Conservation (phyloP, 1,139 yeast species). For the Fermentozyma sake region DNA sequence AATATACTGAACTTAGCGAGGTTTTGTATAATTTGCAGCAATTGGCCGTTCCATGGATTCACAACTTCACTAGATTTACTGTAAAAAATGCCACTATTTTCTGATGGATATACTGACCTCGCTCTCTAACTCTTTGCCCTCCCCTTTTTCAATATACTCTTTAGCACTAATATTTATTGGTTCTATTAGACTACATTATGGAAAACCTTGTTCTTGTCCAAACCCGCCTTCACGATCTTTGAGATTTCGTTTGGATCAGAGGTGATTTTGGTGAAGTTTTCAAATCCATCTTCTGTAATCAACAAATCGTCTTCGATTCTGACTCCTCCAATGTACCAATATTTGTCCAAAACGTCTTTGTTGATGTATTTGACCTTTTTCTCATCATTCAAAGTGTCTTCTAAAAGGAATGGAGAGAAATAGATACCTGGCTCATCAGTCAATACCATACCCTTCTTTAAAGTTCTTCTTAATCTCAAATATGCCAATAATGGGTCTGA, state of each 20-base stretch:
- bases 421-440: constrained; percentile 96
- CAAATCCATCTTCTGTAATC: constrained; percentile 71
- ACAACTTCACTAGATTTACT: too few species aligned
- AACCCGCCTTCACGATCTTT: constrained; percentile 67
- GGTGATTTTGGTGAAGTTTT: constrained; percentile 77
- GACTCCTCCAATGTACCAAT: constrained; percentile 90
- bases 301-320: constrained; percentile 91
- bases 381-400: constrained; percentile 57
- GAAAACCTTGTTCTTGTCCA: constrained; percentile 60
- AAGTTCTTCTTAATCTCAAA: constrained; percentile 72
- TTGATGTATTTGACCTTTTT: constrained; percentile 59
- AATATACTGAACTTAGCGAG: too few species aligned
- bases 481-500: constrained; percentile 69
- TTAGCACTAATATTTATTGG: not conserved
- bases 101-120: too few species aligned
- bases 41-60: too few species aligned
- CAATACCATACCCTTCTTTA: constrained; percentile 76
- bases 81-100: too few species aligned
- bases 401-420: constrained; percentile 77
- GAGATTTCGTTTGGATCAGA: constrained; percentile 81
- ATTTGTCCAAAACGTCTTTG: constrained; percentile 61
- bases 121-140: too few species aligned
- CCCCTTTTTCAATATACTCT: too few species aligned
- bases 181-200: constrained; percentile 47
- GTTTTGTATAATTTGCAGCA: too few species aligned